phyloP scores from a whole-genome alignment of 176 grass and related monocot genomes.

The Musa beccarii region DNA sequence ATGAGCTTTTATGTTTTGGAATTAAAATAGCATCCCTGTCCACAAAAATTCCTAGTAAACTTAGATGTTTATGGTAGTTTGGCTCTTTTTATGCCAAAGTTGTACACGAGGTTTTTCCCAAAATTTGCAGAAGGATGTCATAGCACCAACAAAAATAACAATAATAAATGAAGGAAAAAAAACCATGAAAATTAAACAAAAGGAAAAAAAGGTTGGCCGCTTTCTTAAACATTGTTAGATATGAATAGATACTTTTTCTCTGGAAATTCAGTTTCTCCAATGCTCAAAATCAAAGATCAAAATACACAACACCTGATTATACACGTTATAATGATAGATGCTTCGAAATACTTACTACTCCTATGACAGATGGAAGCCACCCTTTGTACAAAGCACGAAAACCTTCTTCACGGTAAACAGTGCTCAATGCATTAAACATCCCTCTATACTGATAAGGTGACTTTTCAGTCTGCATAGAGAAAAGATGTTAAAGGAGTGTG shows the following conservation, averaged over 20 bases:
- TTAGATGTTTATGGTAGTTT: no score
- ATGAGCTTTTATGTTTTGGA: not conserved
- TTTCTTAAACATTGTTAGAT: no score
- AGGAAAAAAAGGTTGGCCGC: no score
- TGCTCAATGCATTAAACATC: conserved; percentile 94
- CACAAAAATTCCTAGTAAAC: not conserved
- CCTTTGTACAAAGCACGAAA: conserved; percentile 96
- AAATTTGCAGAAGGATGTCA: no score
- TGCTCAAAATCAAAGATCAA: not conserved
- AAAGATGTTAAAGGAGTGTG: conserved; percentile 3
- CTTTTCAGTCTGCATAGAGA: conserved; percentile 59
- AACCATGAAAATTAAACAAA: not conserved
- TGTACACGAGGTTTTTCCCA: no score
- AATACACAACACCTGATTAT: not conserved
- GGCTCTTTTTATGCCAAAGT: no score
- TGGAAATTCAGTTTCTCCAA: not conserved
- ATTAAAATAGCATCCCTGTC: not conserved
- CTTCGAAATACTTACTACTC: conserved; percentile 63
- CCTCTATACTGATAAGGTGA: conserved; percentile 96
- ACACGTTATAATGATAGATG: not conserved
- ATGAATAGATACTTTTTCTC: no score
- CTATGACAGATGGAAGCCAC: conserved; percentile 97
- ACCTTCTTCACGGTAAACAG: conserved; percentile 95
- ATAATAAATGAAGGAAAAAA: not conserved
- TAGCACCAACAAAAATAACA: no score